These are phyloP conservation scores for Rubroboletus pulcherrimus DNA, from an alignment of 768 basidiomycete genomes.

Conservation along the genomic window DNA sequence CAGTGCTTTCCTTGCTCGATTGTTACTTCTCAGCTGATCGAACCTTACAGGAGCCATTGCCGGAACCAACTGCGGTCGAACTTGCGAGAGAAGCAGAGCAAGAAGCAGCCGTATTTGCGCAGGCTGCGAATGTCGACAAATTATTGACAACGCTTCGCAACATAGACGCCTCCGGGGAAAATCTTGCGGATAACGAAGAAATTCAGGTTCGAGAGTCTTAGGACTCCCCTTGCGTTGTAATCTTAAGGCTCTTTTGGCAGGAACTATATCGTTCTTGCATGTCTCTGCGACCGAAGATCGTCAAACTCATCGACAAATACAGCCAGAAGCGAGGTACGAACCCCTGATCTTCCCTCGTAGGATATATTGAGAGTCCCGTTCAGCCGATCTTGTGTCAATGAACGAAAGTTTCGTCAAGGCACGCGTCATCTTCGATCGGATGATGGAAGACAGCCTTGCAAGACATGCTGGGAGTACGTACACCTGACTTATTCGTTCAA, in stretches of 20 bases:
- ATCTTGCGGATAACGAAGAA: slow-evolving; percentile 88
- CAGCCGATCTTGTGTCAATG: slow-evolving; percentile 92
- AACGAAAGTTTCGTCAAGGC: slow-evolving; percentile 92
- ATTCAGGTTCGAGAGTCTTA: slow-evolving; percentile 54
- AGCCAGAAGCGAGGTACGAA: slow-evolving; percentile 78
- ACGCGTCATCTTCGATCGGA: slow-evolving; percentile 82
- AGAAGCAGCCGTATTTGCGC: slow-evolving; percentile 84
- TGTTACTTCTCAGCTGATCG: not conserved
- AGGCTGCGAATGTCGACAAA: slow-evolving; percentile 81
- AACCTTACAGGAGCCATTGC: slow-evolving; percentile 64
- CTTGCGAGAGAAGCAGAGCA: slow-evolving; percentile 78
- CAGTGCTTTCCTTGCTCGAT: slow-evolving; percentile 27
- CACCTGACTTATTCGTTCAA: not conserved
- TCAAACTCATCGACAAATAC: slow-evolving; percentile 95
- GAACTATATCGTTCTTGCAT: slow-evolving; percentile 90
- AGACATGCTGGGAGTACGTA: slow-evolving; percentile 61
- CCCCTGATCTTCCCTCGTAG: not conserved
- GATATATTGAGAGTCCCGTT: not conserved
- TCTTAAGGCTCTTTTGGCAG: slow-evolving; percentile 35
- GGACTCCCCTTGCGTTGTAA: slow-evolving; percentile 1
- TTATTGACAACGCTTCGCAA: slow-evolving; percentile 69
- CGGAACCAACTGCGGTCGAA: slow-evolving; percentile 76
- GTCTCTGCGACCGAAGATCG: slow-evolving; percentile 89
- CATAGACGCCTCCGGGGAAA: slow-evolving; percentile 74
- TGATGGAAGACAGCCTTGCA: slow-evolving; percentile 89